Evolutionary conservation across 306 rosid species (phyloP).

Genomic region (Quercus cerris): DNA sequence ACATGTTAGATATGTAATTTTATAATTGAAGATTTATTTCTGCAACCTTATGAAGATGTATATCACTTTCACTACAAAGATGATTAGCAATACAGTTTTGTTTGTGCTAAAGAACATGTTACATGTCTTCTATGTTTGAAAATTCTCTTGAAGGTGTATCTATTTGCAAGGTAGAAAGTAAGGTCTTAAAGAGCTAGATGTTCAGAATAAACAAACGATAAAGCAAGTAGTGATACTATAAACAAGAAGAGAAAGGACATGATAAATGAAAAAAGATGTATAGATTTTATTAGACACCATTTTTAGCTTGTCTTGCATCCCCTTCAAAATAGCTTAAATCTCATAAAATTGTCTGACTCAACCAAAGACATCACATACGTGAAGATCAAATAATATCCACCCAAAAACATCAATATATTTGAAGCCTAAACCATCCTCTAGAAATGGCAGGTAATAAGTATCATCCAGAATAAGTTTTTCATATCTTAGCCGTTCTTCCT

Average conservation of each 20-base stretch:
- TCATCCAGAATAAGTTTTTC: too few species aligned
- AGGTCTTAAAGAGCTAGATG: neutral
- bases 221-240: neutral
- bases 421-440: too few species aligned
- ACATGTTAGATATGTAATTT: neutral
- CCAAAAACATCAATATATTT: too few species aligned
- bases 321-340: too few species aligned
- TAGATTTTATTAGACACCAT: neutral
- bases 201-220: neutral
- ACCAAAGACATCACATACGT: too few species aligned
- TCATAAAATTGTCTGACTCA: too few species aligned
- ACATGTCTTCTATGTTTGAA: neutral
- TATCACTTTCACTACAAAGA: neutral
- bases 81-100: neutral
- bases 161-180: too few species aligned
- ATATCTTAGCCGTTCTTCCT: too few species aligned
- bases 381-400: too few species aligned
- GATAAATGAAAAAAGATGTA: too few species aligned
- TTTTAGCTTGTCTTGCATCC: neutral
- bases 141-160: neutral
- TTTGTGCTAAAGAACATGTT: neutral
- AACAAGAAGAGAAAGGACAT: neutral
- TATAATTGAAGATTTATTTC: neutral
- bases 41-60: neutral
- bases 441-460: too few species aligned